A percentile compares a stretch with the other conserved stretches of the same genome.
Evolutionary conservation across 441 rosid genomes (phyloP).

Genomic region (Eutrema salsugineum): DNA sequence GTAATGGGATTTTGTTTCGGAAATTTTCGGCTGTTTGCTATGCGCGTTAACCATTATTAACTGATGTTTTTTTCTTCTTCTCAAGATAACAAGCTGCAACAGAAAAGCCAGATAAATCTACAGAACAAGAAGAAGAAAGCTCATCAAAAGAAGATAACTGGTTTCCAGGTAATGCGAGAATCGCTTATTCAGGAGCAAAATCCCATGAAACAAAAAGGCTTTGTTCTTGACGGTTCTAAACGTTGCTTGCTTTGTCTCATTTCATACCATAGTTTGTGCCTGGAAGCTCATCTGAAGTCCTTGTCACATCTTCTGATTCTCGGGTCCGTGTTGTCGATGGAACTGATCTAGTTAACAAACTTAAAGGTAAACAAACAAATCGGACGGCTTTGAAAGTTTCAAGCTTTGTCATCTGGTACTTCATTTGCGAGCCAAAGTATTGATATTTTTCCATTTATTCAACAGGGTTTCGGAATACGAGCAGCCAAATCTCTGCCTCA

Average conservation of each 20-base stretch:
- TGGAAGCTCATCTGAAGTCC: conserved; percentile 56
- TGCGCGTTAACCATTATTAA: conserved; percentile 10
- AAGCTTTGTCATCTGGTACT: neutral
- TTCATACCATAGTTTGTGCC: conserved; percentile 70
- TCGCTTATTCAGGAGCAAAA: neutral
- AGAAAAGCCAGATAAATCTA: conserved; percentile 69
- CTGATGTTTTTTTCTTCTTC: neutral
- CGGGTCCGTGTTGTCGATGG: conserved; percentile 86
- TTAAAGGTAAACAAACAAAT: conserved; percentile 71
- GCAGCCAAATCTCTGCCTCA: conserved; percentile 91
- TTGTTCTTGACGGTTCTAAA: conserved; percentile 19
- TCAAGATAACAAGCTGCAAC: conserved; percentile 92
- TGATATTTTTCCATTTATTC: neutral
- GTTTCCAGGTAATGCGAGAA: conserved; percentile 74
- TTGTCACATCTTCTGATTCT: conserved; percentile 93
- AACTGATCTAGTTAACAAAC: conserved; percentile 80
- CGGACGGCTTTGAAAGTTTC: conserved; percentile 37
- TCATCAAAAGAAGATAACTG: conserved; percentile 90
- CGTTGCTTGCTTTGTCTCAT: conserved; percentile 24
- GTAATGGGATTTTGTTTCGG: neutral
- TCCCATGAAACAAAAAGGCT: neutral
- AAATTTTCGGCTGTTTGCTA: neutral
- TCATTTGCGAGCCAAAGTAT: neutral
- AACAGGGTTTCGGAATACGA: conserved; percentile 89
- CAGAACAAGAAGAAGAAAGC: conserved; percentile 94